Conservation (phyloP, 176 grass and related monocot species). For the Musa beccarii region DNA sequence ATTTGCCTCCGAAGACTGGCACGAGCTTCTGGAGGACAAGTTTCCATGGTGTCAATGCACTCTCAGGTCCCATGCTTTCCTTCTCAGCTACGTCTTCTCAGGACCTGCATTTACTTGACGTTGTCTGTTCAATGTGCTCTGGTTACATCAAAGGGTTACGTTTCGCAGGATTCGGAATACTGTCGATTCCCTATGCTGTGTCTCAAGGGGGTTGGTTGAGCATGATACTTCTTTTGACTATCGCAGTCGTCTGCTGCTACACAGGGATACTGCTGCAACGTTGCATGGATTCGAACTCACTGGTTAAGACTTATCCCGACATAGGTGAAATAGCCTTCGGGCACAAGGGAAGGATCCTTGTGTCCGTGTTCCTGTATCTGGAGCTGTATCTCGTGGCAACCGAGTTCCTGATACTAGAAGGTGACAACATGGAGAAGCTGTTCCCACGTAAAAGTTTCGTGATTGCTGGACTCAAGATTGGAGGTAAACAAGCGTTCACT, state of each 20-base stretch:
- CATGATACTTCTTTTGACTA: neutral
- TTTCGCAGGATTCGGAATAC: neutral
- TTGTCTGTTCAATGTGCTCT: no score
- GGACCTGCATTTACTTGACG: no score
- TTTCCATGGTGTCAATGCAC: no score
- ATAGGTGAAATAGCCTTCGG: neutral
- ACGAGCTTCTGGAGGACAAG: no score
- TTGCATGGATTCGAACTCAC: neutral
- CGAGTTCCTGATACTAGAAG: conserved; percentile 87
- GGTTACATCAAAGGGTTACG: neutral
- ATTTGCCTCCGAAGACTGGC: no score
- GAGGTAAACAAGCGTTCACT: conserved; percentile 74
- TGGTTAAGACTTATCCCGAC: conserved; percentile 3
- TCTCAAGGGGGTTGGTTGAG: conserved; percentile 1
- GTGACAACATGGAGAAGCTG: conserved; percentile 83
- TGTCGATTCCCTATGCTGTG: conserved; percentile 1
- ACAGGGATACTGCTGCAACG: neutral
- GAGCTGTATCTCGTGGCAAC: conserved; percentile 48
- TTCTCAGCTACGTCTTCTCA: no score
- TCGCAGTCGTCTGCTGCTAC: neutral
- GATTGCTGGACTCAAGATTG: conserved; percentile 36
- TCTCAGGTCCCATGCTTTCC: no score
- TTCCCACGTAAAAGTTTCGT: conserved; percentile 50
- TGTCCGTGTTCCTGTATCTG: neutral
- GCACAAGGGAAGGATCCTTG: neutral